Evolutionary conservation across 305 asterid species (phyloP), one percentile per base, ranked within the genome.

Genomic region (Nicotiana rustica): DNA sequence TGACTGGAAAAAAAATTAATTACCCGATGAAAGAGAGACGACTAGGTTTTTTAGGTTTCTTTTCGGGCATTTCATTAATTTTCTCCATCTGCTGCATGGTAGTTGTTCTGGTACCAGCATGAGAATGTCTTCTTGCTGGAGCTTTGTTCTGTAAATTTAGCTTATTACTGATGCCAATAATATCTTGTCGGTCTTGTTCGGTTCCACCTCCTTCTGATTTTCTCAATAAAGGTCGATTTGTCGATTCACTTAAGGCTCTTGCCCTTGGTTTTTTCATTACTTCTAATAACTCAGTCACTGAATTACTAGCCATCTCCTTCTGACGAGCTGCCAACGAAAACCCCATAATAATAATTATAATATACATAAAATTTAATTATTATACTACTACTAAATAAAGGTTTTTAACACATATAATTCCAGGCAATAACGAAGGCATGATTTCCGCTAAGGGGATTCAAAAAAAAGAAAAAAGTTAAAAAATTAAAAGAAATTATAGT

Each of bases 1-100:
- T 17, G 29, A 59, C 3, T 15, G 9, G 7, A 60, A 18, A 14
- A 7, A 6, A n/a, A 60, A 2, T 4, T 75, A 38, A 56, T 55
- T 88, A 93, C 98, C 88, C 93, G 88, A 91, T 93, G 90, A 95
- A 89, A 75, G 99, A 94, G 47, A 90, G 92, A 31, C 99, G 98
- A 75, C 85, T 12, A 36, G 92, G 13, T 83, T 92, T 95, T 81
- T 86, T 92, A 15, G 78, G 86, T 75, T 92, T 91, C 86, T 90
- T 92, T 67, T 91, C 93, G 0, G 95, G 98, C 25, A 89, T 83
- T 82, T 95, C 98, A 12, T 67, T 86, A 64, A 96, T 95, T 59
- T 90, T 91, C 78, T 93, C 91, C 97, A 93, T 90, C 55, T 80
- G 35, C 77, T 65, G 35, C 77, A 52, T 52, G 44, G 64, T 1